Base-by-base conservation (phyloP, 768 basidiomycete species). In the Russula dissimulans region DNA sequence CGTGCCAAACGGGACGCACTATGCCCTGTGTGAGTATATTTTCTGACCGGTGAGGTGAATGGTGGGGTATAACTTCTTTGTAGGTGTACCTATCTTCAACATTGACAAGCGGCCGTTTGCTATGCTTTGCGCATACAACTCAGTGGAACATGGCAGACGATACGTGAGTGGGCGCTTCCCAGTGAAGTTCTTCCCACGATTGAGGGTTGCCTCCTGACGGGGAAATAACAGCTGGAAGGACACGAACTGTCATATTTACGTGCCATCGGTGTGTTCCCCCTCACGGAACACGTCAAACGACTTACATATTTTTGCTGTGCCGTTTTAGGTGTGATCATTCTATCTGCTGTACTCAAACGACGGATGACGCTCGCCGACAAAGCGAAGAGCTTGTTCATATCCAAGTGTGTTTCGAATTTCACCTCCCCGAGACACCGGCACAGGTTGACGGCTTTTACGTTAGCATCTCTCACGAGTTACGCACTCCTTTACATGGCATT, bases 361-460 rank as follows among this genome's bases (percentile, higher is more conserved):
- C 77, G 92, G 29, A 95, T 97, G 91, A 86, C 91, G 41, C 78
- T 95, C 3, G 95, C 95, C 17, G 95, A 97, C 70, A 95, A 95
- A 69, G 89, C 94, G 1, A 97, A 95, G 73, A 85, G 87, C 64
- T 71, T 91, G 46, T 95, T 95, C 73, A 95, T 95, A 61, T 93
- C 91, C 12, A 94, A 95, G 90, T 90, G 56, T 46, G 83, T 67
- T 34, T 15, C 36, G 12, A 7, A 26, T 45, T 44, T 52, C 46
- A 26, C 14, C 12, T 45, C 9, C 15, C 29, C n/a, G 47, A 44
- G 43, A 17, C 22, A 14, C 22, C 26, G 18, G 29, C 52, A 18
- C 39, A 29, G 17, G 45, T 39, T 46, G 31, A 58, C 50, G 9
- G 12, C 12, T 36, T 57, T 34, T n/a, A 32, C 41, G 42, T 39